Evolutionary conservation across 805 yeast genomes (phyloP).

Genomic region (Aciculoconidium aculeatum): DNA sequence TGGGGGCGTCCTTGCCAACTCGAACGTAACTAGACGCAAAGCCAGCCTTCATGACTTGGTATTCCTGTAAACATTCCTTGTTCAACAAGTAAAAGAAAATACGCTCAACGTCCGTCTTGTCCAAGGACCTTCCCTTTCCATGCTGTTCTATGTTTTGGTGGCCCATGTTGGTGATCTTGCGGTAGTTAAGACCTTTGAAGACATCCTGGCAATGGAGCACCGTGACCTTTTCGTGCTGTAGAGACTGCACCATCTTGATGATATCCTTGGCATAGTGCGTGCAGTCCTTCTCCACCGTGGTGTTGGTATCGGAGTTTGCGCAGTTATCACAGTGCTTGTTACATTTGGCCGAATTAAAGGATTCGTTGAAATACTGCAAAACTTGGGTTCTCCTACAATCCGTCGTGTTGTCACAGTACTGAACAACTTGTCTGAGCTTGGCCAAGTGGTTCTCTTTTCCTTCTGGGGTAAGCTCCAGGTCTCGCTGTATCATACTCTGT

Average conservation of each 20-base stretch:
- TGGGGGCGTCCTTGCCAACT: constrained; percentile 51
- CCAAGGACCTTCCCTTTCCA: constrained; percentile 62
- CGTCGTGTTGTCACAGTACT: constrained; percentile 83
- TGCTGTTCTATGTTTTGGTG: constrained; percentile 56
- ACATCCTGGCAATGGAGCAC: constrained; percentile 77
- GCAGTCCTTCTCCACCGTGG: constrained; percentile 56
- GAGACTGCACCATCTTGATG: constrained; percentile 48
- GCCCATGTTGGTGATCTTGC: constrained; percentile 57
- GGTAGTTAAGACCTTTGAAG: constrained; percentile 62
- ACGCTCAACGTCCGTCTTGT: constrained; percentile 72
- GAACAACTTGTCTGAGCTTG: constrained; percentile 76
- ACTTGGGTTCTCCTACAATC: constrained; percentile 91
- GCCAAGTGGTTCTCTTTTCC: constrained; percentile 73
- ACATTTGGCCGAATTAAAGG: constrained; percentile 63
- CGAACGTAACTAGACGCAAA: constrained; percentile 74
- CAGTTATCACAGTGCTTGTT: constrained; percentile 83
- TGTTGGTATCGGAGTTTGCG: constrained; percentile 32
- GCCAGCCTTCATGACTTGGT: constrained; percentile 69
- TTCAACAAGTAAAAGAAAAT: constrained; percentile 73
- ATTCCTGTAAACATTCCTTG: constrained; percentile 62
- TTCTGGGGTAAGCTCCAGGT: constrained; percentile 54
- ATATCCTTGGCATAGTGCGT: constrained; percentile 58
- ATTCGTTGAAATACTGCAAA: constrained; percentile 83
- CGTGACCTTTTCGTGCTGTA: constrained; percentile 63
- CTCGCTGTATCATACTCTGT: constrained; percentile 72